phyloP scores from a whole-genome alignment of 2,329 filamentous ascomycete species.

The Exophiala xenobiotica region DNA sequence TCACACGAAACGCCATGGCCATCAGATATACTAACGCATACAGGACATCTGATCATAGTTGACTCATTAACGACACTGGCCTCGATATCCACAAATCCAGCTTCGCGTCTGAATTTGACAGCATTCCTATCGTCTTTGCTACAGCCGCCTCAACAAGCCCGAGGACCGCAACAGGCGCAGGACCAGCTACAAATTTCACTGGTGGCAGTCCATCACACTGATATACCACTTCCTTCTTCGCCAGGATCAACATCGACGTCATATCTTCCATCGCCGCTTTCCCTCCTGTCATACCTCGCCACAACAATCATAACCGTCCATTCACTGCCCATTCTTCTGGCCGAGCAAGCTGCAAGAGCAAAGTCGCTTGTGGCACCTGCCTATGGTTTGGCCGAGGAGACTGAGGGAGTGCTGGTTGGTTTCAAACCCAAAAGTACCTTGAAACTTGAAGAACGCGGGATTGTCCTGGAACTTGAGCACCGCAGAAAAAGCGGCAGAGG shows the following conservation, averaged over 20 bases:
- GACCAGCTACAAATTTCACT: conserved; percentile 59
- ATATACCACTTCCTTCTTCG: conserved; percentile 60
- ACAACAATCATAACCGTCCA: conserved; percentile 77
- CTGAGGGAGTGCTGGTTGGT: conserved; percentile 75
- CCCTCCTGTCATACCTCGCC: conserved; percentile 77
- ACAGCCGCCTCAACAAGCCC: conserved; percentile 48
- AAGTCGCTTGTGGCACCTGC: conserved; percentile 71
- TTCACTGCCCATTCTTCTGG: conserved; percentile 71
- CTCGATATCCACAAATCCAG: conserved; percentile 15
- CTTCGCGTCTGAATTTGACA: conserved; percentile 53
- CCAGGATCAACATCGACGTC: conserved; percentile 20
- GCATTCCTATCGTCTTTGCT: conserved; percentile 70
- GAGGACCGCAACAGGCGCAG: conserved; percentile 3
- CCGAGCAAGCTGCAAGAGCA: conserved; percentile 71
- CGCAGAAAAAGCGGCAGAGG: conserved; percentile 77
- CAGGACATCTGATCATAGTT: conserved; percentile 25
- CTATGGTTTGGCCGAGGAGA: conserved; percentile 74
- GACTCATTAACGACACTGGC: conserved; percentile 24
- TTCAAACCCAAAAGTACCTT: conserved; percentile 38
- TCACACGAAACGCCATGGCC: too few relatives aligned
- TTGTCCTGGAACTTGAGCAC: conserved; percentile 84
- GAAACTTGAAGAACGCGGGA: conserved; percentile 43
- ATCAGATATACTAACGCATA: background rate
- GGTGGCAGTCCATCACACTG: conserved; percentile 77
- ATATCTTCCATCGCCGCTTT: conserved; percentile 65